Evolutionary conservation across 495 filamentous ascomycete genomes (phyloP).

Genomic region (Annulohypoxylon stygium): DNA sequence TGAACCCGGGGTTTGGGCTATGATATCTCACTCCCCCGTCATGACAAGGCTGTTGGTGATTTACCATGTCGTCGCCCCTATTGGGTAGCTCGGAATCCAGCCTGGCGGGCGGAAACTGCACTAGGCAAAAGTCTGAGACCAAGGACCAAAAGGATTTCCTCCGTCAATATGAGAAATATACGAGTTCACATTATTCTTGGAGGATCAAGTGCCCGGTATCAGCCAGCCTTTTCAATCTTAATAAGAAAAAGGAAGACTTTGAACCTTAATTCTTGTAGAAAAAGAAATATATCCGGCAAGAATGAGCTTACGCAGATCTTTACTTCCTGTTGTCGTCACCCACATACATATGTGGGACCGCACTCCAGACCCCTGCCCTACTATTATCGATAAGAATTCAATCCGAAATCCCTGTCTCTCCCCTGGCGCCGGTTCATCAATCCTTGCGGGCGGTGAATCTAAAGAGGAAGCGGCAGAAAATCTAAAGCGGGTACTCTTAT

Average conservation of each 20-base stretch:
- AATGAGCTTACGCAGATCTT: no score
- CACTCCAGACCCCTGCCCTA: no score
- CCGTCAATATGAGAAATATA: not conserved
- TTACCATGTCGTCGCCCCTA: no score
- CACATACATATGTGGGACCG: no score
- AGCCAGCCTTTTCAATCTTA: not conserved
- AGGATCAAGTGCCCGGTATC: not conserved
- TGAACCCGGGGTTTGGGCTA: no score
- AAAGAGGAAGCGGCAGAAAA: conserved; percentile 39
- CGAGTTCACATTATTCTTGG: not conserved
- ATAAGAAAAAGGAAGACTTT: not conserved
- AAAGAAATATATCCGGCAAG: no score
- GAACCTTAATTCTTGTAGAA: no score
- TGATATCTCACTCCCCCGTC: no score
- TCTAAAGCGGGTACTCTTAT: not conserved
- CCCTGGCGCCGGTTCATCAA: not conserved
- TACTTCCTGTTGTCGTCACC: no score
- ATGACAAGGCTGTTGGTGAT: no score
- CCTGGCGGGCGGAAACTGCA: no score
- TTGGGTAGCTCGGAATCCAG: no score
- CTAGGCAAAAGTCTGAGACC: not conserved
- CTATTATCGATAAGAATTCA: not conserved
- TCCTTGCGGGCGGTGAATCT: conserved; percentile 18
- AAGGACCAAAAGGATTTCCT: not conserved
- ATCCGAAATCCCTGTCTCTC: not conserved